Conservation (phyloP, 2,329 filamentous ascomycete genomes). For the Arthrinium phaeospermum region DNA sequence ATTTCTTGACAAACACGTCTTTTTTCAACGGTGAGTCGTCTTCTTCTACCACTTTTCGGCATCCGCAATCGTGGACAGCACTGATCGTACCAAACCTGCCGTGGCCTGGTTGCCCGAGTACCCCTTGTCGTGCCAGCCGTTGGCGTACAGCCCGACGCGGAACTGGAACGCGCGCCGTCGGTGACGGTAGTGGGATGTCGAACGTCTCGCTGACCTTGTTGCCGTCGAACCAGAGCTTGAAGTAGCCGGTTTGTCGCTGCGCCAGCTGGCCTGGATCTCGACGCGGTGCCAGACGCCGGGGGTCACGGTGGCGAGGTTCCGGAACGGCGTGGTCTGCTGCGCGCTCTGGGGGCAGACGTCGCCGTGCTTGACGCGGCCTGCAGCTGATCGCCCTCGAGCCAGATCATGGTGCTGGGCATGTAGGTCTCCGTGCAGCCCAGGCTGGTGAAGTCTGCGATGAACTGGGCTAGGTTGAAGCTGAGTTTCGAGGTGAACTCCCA, state of each 20-base stretch:
- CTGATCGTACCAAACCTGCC: constrained; percentile 58
- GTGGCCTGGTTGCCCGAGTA: constrained; percentile 46
- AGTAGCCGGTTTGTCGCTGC: constrained; percentile 49
- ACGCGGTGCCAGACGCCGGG: constrained; percentile 53
- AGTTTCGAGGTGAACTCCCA: constrained; percentile 53
- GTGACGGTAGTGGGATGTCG: constrained; percentile 51
- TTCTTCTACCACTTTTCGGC: constrained; percentile 28
- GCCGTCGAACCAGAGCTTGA: constrained; percentile 55
- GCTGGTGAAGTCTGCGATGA: constrained; percentile 54
- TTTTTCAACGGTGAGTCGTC: no score
- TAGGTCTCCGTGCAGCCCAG: constrained; percentile 50
- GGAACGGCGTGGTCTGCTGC: constrained; percentile 40
- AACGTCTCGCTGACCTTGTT: constrained; percentile 47
- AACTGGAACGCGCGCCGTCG: constrained; percentile 52
- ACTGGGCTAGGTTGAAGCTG: constrained; percentile 55
- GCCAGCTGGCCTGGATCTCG: constrained; percentile 52
- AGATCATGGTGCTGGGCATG: constrained; percentile 57
- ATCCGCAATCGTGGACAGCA: constrained; percentile 44
- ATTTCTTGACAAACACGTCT: no score
- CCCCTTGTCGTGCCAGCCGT: constrained; percentile 53
- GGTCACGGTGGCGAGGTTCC: constrained; percentile 44
- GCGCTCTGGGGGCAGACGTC: constrained; percentile 38
- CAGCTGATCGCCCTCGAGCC: constrained; percentile 50
- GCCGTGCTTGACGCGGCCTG: constrained; percentile 49
- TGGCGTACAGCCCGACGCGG: constrained; percentile 55